A percentile compares a stretch with the other conserved stretches of the same genome.
These are phyloP conservation scores for Phytophthora sojae DNA, from an alignment of 352 stramenopile genomes.

Conservation along the genomic window DNA sequence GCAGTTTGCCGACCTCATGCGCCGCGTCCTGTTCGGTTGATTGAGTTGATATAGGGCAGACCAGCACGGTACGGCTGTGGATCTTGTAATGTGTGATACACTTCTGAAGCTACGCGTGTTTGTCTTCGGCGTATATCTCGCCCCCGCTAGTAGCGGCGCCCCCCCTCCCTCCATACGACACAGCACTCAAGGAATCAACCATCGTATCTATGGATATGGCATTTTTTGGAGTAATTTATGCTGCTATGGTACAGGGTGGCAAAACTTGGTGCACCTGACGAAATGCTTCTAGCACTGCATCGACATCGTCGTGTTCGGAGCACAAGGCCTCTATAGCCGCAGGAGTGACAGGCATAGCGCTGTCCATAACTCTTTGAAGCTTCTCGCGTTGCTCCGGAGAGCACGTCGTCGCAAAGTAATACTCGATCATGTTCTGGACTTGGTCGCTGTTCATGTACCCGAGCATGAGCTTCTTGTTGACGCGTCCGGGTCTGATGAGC, in stretches of 20 bases:
- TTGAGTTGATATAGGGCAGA: constrained; percentile 1
- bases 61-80: constrained; percentile 4
- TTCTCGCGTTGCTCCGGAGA: constrained; percentile 18
- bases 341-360: constrained; percentile 34
- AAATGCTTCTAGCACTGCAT: constrained; percentile 23
- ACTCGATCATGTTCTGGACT: constrained; percentile 70
- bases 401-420: constrained; percentile 58
- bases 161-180: too few relatives aligned
- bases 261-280: background rate
- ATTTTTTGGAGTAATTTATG: background rate
- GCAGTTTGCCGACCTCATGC: constrained; percentile 72
- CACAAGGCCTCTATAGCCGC: constrained; percentile 60
- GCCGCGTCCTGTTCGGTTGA: constrained; percentile 70
- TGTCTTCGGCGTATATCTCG: background rate
- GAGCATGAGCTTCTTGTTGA: constrained; percentile 89
- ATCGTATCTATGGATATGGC: too few relatives aligned
- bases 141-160: too few relatives aligned
- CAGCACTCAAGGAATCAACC: too few relatives aligned
- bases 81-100: constrained; percentile 39
- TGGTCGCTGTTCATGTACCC: constrained; percentile 61
- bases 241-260: background rate
- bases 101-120: constrained; percentile 19
- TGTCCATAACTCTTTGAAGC: constrained; percentile 17
- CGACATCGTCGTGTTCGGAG: constrained; percentile 44
- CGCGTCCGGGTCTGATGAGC: constrained; percentile 88